Evolutionary conservation across 2,329 filamentous ascomycete species (phyloP).

Genomic region (Epichloe elymi): DNA sequence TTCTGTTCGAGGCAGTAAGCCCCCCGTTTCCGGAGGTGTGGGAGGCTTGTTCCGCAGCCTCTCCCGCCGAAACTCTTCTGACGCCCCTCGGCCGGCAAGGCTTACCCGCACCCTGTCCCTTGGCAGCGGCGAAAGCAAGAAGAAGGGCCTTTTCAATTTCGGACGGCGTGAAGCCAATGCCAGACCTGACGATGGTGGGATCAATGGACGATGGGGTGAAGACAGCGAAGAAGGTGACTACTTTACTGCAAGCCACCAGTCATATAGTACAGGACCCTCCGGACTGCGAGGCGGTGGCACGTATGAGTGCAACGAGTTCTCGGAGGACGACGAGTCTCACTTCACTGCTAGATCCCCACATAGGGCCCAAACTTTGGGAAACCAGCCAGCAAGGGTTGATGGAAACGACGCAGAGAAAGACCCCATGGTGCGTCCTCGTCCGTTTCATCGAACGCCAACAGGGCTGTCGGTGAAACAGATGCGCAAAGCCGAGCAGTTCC

Average conservation of each 20-base stretch:
- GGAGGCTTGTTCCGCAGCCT: conserved; percentile 33
- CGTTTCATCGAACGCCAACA: conserved; percentile 59
- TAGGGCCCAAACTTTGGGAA: conserved; percentile 18
- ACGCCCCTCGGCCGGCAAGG: conserved; percentile 24
- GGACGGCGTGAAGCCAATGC: conserved; percentile 27
- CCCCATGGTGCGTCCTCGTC: conserved; percentile 14
- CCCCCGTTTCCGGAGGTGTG: conserved; percentile 36
- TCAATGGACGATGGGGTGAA: conserved; percentile 40
- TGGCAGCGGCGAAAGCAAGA: conserved; percentile 37
- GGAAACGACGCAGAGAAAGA: conserved; percentile 10
- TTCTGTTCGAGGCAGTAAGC: conserved; percentile 29
- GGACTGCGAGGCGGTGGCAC: conserved; percentile 29
- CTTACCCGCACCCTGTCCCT: conserved; percentile 49
- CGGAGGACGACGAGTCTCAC: conserved; percentile 42
- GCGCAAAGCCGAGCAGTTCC: conserved; percentile 37
- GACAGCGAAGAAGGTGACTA: conserved; percentile 29
- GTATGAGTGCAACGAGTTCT: conserved; percentile 32
- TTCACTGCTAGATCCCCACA: conserved; percentile 33
- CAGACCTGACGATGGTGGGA: conserved; percentile 35
- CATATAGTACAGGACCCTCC: conserved; percentile 12
- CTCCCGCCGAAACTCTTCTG: conserved; percentile 21
- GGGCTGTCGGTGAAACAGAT: conserved; percentile 50
- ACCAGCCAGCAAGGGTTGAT: conserved; percentile 11
- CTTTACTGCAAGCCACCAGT: conserved; percentile 10
- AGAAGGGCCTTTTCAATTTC: conserved; percentile 28